These are phyloP conservation scores for Pyronema omphalodes DNA, from an alignment of 495 filamentous ascomycete species.

Conservation along the genomic window DNA sequence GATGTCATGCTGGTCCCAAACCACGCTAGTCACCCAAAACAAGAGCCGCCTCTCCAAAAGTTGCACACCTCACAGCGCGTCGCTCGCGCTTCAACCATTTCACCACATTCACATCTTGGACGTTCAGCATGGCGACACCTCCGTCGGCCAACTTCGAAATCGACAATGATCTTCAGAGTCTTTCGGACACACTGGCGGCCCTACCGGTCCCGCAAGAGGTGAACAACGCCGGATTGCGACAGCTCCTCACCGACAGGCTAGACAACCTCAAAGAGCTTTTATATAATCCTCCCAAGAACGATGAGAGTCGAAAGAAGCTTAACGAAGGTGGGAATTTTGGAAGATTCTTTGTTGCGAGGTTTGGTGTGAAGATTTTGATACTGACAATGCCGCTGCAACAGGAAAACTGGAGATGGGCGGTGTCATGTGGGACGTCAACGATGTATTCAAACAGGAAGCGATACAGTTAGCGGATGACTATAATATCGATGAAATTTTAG, in stretches of 20 bases:
- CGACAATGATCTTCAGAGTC: conserved; percentile 1
- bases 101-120: not conserved
- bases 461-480: conserved; percentile 68
- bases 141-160: not conserved
- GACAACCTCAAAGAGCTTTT: conserved; percentile 60
- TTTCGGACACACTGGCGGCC: not conserved
- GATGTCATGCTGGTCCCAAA: not conserved
- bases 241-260: conserved; percentile 49
- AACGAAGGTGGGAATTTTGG: conserved; percentile 30
- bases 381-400: conserved; percentile 20
- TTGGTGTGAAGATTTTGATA: conserved; percentile 6
- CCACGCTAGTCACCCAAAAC: not conserved
- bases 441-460: conserved; percentile 63
- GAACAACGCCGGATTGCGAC: conserved; percentile 36
- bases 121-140: not conserved
- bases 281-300: conserved; percentile 38
- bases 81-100: not conserved
- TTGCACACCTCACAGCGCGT: not conserved
- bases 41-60: not conserved
- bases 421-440: conserved; percentile 62
- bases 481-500: conserved; percentile 73
- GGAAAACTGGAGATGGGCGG: conserved; percentile 54
- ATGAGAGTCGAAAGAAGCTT: conserved; percentile 32
- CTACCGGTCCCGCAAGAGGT: not conserved
- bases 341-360: not conserved